A percentile compares a stretch with the other conserved stretches of the same genome.
Conservation (phyloP, 1,139 yeast species). For the Sugiyamaella novakii region DNA sequence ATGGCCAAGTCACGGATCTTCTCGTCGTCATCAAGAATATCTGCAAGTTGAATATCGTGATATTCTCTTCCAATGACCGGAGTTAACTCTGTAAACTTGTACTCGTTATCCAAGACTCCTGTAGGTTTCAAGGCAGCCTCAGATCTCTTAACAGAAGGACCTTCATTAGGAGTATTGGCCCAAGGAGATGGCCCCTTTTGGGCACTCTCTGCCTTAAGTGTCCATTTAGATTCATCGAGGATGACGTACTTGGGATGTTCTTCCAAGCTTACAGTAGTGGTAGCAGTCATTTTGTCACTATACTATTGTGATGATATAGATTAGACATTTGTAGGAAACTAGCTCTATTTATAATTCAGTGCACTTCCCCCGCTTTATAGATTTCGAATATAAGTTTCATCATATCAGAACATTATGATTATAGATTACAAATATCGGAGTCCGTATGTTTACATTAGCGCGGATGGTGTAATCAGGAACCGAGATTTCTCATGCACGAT, state of each 20-base stretch:
- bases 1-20: conserved; percentile 59
- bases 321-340: no score
- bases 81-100: conserved; percentile 36
- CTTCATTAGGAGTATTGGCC: conserved; percentile 28
- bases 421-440: no score
- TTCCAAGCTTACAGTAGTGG: conserved; percentile 8
- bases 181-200: conserved; percentile 35
- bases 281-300: conserved; percentile 1
- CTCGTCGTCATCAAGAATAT: conserved; percentile 52
- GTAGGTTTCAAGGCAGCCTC: conserved; percentile 26
- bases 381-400: no score
- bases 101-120: conserved; percentile 31
- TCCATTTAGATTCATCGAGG: conserved; percentile 12
- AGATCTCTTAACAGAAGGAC: conserved; percentile 26
- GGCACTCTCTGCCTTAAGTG: conserved; percentile 6
- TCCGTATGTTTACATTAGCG: conserved; percentile 2
- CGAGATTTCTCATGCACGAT: conserved; percentile 6
- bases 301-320: no score
- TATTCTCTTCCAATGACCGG: conserved; percentile 41
- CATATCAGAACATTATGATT: no score
- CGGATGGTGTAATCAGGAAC: conserved; percentile 6
- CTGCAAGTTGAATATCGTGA: conserved; percentile 44
- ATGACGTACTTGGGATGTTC: conserved; percentile 15
- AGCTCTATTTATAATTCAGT: no score
- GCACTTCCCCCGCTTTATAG: no score